Base-by-base conservation (phyloP, 768 basidiomycete species). In the Amanita inopinata region DNA sequence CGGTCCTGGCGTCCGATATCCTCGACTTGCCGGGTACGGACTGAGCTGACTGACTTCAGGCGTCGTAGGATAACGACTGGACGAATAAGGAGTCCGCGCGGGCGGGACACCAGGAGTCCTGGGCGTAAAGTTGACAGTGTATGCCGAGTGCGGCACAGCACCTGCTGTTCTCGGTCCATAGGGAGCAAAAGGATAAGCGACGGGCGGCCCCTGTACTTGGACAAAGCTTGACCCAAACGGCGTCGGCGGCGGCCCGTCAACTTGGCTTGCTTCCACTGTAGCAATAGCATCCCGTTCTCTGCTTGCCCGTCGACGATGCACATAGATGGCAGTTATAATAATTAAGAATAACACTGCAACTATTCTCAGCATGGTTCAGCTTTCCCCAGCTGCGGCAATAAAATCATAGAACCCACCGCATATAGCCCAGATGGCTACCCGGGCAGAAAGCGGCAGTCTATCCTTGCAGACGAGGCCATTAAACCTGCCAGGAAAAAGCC, bases 241-340 rank as follows among this genome's bases (percentile, higher is more conserved):
- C 23, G 61, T 57, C 3, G 54, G 53, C 0, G 55, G 54, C 6
- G 59, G 61, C 3, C 61, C 61, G 14, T 55, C 45, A 11, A 61
- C 52, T 43, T 62, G 59, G 31, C 51, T 56, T n/a, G 56, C 59
- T 39, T 62, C 61, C 1, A 62, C 28, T 4, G 34, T 37, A 8
- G 43, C 43, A 8, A 44, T 44, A 3, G 35, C 34, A 17, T 44
- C 43, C 17, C 43, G 34, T 20, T 35, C 34, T 17, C 43, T 36
- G 18, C 14, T 36, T 31, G 34, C 17, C 14, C 43, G 43, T 3
- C 20, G 35, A n/a, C 43, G 43, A 3, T 44, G 43, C 23, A 34
- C 23, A 0, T 19, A 14, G 20, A 37, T 6, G 24, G 22, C 20
- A 3, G 27, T 22, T n/a, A 25, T 10, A 6, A 27, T 8, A n/a